Percentiles rank a stretch among this genome's conserved stretches.
Conservation (phyloP, 495 filamentous ascomycete genomes). For the Terfezia claveryi region DNA sequence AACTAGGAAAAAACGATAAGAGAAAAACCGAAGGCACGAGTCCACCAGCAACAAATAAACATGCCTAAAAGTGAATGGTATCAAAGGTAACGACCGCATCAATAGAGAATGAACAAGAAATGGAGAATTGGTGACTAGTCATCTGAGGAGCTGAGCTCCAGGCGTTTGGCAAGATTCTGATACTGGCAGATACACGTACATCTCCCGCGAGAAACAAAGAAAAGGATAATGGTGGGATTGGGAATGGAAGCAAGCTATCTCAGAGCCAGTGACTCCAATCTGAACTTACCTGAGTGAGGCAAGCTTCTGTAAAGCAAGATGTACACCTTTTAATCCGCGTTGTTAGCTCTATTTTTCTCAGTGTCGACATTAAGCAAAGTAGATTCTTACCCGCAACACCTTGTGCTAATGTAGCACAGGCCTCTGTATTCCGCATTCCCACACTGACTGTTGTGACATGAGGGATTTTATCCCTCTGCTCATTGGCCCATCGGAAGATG, state of each 20-base stretch:
- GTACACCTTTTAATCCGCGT: constrained; percentile 22
- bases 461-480: constrained; percentile 35
- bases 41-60: no score
- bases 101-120: no score
- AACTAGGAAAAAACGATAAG: no score
- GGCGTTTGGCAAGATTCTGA: no score
- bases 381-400: constrained; percentile 53
- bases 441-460: constrained; percentile 64
- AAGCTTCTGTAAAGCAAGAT: constrained; percentile 28
- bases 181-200: no score
- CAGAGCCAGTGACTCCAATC: constrained; percentile 1
- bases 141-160: no score
- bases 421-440: constrained; percentile 68
- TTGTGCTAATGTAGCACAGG: constrained; percentile 61
- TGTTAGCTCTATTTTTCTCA: constrained; percentile 12
- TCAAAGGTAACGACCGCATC: no score
- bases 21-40: no score
- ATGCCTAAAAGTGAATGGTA: no score
- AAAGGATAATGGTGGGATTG: no score
- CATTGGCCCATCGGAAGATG: constrained; percentile 80
- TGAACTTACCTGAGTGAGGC: constrained; percentile 14
- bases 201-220: no score
- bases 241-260: background rate
- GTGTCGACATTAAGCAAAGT: background rate
- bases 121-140: no score